Evolutionary conservation across 2,329 filamentous ascomycete genomes (phyloP), one percentile per base, ranked within the genome.

Genomic region (Exophiala alcalophila): DNA sequence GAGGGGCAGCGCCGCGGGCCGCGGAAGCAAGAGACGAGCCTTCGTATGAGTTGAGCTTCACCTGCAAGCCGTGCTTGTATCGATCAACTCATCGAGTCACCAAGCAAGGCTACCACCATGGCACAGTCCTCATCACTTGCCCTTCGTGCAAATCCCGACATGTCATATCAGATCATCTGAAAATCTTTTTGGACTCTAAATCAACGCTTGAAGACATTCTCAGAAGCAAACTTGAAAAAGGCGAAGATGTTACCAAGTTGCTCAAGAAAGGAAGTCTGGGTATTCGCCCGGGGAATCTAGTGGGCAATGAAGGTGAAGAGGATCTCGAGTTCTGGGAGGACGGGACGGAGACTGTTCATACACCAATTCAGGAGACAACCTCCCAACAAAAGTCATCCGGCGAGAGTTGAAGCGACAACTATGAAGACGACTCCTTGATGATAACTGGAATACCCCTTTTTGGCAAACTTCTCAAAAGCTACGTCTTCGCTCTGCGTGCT

Each of bases 251-350:
- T 35, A 77, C 92, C 69, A 51, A 49, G 26, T 26, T 55, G 25
- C 71, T 74, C 45, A 81, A 88, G 53, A 84, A 84, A 59, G 91
- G 90, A 4, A 76, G 81, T 52, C 66, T 86, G 1, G 76, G 47
- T 86, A 83, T 70, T 78, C 78, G 48, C 84, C 86, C 12, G 78
- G 76, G 19, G 61, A 90, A 21, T 80, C 21, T 55, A 19, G 35
- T 57, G 5, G 54, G 48, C 21, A 54, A 52, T 28, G 54, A 84
- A 37, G 78, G 81, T 53, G 82, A 90, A 54, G 88, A 87, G n/a
- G 86, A 95, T 61, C 69, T 96, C 33, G 91, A 97, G 64, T 92
- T 96, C 56, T 95, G 89, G 84, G 83, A 86, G 20, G 86, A 94
- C 53, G 80, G 81, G 11, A 67, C 69, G 2, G 62, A 65, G n/a